Percentiles rank a stretch among this genome's conserved stretches.
Evolutionary conservation across 345 rosid species (phyloP).

Genomic region (Syzygium jambos): DNA sequence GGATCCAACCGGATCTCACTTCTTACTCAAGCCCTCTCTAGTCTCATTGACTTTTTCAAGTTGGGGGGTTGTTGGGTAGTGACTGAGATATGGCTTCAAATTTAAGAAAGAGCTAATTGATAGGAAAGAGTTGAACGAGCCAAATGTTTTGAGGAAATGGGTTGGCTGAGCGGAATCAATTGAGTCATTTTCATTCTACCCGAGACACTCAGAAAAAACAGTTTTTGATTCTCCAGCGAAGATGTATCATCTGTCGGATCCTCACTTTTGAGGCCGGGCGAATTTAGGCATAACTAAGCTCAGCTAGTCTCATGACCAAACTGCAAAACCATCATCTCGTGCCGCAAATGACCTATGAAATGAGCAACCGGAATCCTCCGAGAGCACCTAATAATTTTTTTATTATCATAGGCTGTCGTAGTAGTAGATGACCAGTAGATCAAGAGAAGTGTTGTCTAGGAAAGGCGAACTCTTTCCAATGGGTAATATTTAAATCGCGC

Average conservation of each 20-base stretch:
- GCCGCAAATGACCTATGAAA: background rate
- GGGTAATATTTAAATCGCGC: background rate
- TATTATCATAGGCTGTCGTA: background rate
- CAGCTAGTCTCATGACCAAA: background rate
- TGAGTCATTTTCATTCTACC: too few relatives aligned
- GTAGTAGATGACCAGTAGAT: background rate
- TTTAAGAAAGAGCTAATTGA: background rate
- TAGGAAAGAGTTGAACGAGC: background rate
- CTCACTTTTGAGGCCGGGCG: background rate
- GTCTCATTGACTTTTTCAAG: background rate
- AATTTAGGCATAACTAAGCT: background rate
- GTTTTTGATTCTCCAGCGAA: background rate
- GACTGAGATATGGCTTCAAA: background rate
- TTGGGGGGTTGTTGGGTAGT: background rate
- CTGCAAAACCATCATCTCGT: background rate
- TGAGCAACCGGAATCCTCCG: background rate
- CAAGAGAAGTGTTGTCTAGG: background rate
- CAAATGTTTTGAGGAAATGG: too few relatives aligned
- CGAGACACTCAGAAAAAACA: too few relatives aligned
- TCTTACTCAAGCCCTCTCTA: background rate
- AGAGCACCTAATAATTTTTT: background rate
- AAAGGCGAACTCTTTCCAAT: background rate
- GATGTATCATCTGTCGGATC: background rate
- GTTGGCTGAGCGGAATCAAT: too few relatives aligned
- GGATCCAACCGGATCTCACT: background rate